Evolutionary conservation across 1,139 yeast genomes (phyloP).

Genomic region (Saccharomyces hybrid): DNA sequence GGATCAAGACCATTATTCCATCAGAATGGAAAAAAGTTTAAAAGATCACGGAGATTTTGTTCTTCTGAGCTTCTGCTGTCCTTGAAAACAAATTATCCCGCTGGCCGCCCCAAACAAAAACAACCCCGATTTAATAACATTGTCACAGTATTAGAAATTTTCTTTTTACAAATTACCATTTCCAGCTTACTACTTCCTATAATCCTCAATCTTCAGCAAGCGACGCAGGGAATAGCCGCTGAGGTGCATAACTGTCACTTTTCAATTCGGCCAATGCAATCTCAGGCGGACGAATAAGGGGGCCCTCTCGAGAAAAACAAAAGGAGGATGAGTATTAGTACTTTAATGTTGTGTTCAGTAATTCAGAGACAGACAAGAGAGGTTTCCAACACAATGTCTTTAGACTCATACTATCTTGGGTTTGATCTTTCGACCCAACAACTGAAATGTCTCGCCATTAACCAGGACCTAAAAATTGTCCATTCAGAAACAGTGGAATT

Average conservation of each 20-base stretch:
- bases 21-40: background rate
- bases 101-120: background rate
- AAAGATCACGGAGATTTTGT: background rate
- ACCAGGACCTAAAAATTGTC: slow-evolving; percentile 45
- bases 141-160: background rate
- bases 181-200: background rate
- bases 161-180: background rate
- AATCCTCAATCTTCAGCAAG: background rate
- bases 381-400: background rate
- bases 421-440: slow-evolving; percentile 89
- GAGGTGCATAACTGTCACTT: background rate
- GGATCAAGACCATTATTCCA: background rate
- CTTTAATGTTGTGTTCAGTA: no score
- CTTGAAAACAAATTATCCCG: no score
- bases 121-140: background rate
- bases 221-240: background rate
- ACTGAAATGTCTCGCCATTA: slow-evolving; percentile 64
- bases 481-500: slow-evolving; percentile 63
- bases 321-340: background rate
- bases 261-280: background rate
- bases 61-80: background rate
- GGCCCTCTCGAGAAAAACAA: background rate
- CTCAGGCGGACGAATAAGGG: background rate
- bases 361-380: background rate
- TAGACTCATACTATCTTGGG: slow-evolving; percentile 45